Evolutionary conservation across 768 basidiomycete species (phyloP), one percentile per base, ranked within the genome.

Genomic region (Phaeolepiota aurea): DNA sequence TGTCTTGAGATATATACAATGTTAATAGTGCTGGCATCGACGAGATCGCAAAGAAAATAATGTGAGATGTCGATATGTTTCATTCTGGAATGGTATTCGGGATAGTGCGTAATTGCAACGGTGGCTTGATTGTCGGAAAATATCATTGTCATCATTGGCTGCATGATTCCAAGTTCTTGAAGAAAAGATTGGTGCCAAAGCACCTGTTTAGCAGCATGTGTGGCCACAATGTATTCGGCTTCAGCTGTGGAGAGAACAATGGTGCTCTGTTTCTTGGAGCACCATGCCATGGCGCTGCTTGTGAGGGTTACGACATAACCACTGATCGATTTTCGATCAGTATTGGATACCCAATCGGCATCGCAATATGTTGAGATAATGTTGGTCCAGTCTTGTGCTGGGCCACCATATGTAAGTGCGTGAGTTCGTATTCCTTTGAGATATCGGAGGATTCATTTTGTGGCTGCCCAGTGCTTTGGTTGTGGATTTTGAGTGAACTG

Each of bases 401-500:
- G 11, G 10, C 44, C 44, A n/a, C 44, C 32, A 31, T 54, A 58
- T 3, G 34, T 47, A n/a, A 56, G 38, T 14, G 37, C 42, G 22
- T 48, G 40, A 12, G 49, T 21, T 5, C 40, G 21, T 3, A 49
- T 56, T 1, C 52, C 54, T 31, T 50, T 54, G 4, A 76, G 51
- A 46, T 74, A 76, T 2, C 57, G 50, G 31, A 69, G 55, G 15
- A 72, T 44, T n/a, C 56, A 57, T 39, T 65, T 65, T 5, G 62
- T 54, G 2, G 64, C 64, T 0, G 48, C 44, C 58, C 65, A 69
- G 43, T 74, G 69, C 1, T 41, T 40, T 1, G 30, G 23, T 5
- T 47, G 48, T 0, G 66, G 67, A 41, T 64, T 61, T 1, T 42
- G 30, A 7, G 52, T 46, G 49, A 62, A 71, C 18, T 60, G 63